Conservation (phyloP, 208 protist genomes). For the Herpetomonas tarakana region DNA sequence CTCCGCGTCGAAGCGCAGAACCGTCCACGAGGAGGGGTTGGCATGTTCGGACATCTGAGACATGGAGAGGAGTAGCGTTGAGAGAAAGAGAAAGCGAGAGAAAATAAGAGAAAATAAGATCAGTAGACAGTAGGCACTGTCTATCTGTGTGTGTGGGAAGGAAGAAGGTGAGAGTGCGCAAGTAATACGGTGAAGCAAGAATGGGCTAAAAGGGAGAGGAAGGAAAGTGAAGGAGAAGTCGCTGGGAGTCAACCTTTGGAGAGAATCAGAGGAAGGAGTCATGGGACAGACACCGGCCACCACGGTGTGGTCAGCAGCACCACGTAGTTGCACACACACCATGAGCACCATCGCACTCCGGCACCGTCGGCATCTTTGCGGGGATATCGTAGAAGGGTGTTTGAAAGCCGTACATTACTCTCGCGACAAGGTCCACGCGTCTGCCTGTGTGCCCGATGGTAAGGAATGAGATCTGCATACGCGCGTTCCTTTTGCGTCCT, state of each 20-base stretch:
- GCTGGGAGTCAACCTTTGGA: background rate
- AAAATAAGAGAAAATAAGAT: background rate
- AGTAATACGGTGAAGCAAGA: background rate
- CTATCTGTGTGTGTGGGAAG: background rate
- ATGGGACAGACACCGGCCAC: no score
- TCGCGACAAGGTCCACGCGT: background rate
- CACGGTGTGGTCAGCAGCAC: no score
- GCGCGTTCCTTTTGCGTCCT: no score
- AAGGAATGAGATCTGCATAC: no score
- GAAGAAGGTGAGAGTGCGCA: background rate
- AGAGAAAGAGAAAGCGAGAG: background rate
- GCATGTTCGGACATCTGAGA: no score
- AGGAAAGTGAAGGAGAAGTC: background rate
- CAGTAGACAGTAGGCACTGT: background rate
- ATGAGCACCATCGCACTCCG: no score
- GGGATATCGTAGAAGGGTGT: conserved; percentile 13
- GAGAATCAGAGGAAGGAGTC: background rate
- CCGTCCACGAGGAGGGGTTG: no score
- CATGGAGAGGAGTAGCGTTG: no score
- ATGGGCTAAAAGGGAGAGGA: background rate
- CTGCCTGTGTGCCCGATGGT: conserved; percentile 7
- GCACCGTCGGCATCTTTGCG: no score
- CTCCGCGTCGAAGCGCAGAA: no score
- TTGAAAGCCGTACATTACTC: conserved; percentile 9
- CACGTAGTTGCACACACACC: conserved; percentile 5